Base-by-base conservation (phyloP, 2,329 filamentous ascomycete genomes). In the Ceratocystis variospora region DNA sequence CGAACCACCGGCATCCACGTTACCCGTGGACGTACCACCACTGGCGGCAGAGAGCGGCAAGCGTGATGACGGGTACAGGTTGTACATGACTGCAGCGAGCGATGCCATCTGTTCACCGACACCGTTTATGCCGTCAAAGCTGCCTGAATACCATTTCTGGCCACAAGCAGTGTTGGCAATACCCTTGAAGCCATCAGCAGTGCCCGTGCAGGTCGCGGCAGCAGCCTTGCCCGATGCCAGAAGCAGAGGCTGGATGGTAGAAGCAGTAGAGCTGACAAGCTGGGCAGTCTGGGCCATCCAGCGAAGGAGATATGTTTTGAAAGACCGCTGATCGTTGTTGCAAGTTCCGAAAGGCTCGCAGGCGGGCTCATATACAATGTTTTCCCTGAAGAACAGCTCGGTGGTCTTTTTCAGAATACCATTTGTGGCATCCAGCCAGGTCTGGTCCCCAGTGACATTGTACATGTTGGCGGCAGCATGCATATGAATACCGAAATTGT, bases 271-370 rank as follows among this genome's bases (percentile, higher is more conserved):
- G 0, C 84, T 81, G 1, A 80, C 83, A 71, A 86, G 73, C 72
- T 82, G 79, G 5, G 79, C 75, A 1, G 82, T 80, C 19, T 76
- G 77, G 0, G 83, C 79, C 72, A 87, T 75, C 83, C 86, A 91
- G 57, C 88, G 85, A 31, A 83, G 76, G 31, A 90, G 78, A 73
- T 89, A 90, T 10, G 86, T 87, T 76, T 91, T 91, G 83, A 90
- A 91, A 61, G 81, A 84, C 71, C 81, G 81, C 76, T 90, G 87
- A 73, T 91, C 87, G 69, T 79, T 79, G 76, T 89, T 83, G 79
- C 88, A 92, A 31, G 77, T 78, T 66, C 76, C 75, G 67, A 74
- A 74, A 6, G 74, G 75, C 76, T 91, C 88, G 76, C 88, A 92
- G 37, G 82, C 81, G 69, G 79, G 79, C 75, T 91, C 88, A 71